Evolutionary conservation across 192 early-diverging fungal genomes (phyloP).

Genomic region (Phycomyces blakesleeanus): DNA sequence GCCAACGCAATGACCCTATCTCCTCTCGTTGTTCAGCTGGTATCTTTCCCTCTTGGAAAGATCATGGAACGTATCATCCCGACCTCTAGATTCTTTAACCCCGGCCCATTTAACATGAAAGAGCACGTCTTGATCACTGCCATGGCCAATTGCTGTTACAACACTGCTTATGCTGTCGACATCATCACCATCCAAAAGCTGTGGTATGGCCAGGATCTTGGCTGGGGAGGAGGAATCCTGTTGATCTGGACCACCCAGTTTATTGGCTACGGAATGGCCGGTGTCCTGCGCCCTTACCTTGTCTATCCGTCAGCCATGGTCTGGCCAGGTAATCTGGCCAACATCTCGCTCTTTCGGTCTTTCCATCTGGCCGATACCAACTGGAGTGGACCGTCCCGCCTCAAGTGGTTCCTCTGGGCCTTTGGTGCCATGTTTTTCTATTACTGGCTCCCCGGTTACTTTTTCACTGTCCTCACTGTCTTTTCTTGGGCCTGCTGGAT

Average conservation of each 20-base stretch:
- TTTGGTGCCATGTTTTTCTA: constrained; percentile 49
- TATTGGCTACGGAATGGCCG: constrained; percentile 57
- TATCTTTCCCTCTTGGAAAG: constrained; percentile 48
- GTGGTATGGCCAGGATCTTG: constrained; percentile 52
- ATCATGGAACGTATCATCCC: constrained; percentile 41
- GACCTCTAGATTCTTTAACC: constrained; percentile 47
- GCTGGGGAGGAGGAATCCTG: constrained; percentile 47
- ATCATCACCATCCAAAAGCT: constrained; percentile 53
- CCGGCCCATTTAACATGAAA: constrained; percentile 63
- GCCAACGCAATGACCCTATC: constrained; percentile 39
- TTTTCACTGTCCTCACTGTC: constrained; percentile 45
- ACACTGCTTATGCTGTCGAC: constrained; percentile 56
- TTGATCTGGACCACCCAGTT: constrained; percentile 52
- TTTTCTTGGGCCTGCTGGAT: constrained; percentile 55
- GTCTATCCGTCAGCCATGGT: constrained; percentile 84
- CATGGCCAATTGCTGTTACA: constrained; percentile 46
- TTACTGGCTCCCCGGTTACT: constrained; percentile 55
- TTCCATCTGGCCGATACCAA: constrained; percentile 43
- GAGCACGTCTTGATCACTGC: constrained; percentile 61
- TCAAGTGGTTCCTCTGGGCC: constrained; percentile 57
- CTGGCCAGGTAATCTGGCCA: constrained; percentile 80
- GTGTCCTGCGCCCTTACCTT: constrained; percentile 69
- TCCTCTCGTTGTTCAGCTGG: constrained; percentile 45
- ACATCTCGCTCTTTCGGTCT: constrained; percentile 72
- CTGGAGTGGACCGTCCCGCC: constrained; percentile 30